Base-by-base conservation (phyloP, 768 basidiomycete species). In the Tulasnella sp. region DNA sequence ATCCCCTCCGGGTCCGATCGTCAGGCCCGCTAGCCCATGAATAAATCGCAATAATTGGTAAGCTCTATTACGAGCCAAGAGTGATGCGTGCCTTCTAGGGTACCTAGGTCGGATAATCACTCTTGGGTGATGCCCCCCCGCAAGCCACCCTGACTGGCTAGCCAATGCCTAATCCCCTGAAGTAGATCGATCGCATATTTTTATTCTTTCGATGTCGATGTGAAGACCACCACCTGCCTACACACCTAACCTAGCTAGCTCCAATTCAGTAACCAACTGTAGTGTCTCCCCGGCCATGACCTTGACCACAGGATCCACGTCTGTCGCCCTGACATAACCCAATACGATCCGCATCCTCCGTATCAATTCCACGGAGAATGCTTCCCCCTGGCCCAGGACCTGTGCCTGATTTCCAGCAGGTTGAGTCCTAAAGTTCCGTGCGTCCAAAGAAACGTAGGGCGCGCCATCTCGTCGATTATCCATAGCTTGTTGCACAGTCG, bases 201-300 rank as follows among this genome's bases (percentile, higher is more conserved):
- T 3, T 44, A 16, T 44, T 44, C 3, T 44, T 44, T 44, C 40
- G 9, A 44, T 44, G 16, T 16, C 15, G 16, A 16, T 16, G 44
- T 3, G 44, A 4, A 51, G 1, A n/a, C 51, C 61, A 67, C 13
- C 29, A 0, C 26, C 61, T 67, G 32, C 11, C 11, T 67, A 67
- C 39, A 72, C 13, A n/a, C 71, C 71, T 20, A 72, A 46, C 20
- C 16, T 40, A 13, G 37, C 29, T 18, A 72, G 35, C 37, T 72
- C 71, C 13, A 72, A 37, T 20, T 23, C 75, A n/a, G 51, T 35
- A 44, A 83, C 48, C 16, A 82, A 70, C 81, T 92, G 91, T 10
- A 83, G 83, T 5, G 89, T 88, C 82, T 95, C 94, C 80, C 88
- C 86, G 15, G 94, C 93, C 91, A 95, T 93, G 20, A 89, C 88